Percentiles rank a stretch among this genome's conserved stretches.
phyloP scores from a whole-genome alignment of 2,329 filamentous ascomycete species.

The Cercospora beticola region DNA sequence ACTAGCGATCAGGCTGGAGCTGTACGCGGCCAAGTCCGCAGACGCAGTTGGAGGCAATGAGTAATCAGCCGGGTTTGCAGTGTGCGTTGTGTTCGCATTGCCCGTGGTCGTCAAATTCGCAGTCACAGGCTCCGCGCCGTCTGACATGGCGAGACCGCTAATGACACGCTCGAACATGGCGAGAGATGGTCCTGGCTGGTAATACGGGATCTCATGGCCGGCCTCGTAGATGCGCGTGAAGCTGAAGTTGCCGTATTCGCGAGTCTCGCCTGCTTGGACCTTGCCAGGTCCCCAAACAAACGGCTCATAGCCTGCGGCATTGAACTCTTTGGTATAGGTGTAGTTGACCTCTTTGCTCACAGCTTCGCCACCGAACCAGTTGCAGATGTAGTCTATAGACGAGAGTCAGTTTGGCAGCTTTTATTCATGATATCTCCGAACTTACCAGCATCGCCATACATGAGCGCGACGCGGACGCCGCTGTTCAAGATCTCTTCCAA shows the following conservation, averaged over 20 bases:
- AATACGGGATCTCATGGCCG: constrained; percentile 54
- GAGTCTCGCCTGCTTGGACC: constrained; percentile 53
- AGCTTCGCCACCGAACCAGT: constrained; percentile 45
- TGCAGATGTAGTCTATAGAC: constrained; percentile 46
- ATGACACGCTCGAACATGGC: constrained; percentile 53
- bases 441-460: constrained; percentile 47
- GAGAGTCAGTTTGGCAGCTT: background rate
- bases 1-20: constrained; percentile 16
- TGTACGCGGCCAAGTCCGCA: constrained; percentile 10
- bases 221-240: constrained; percentile 53
- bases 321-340: constrained; percentile 41
- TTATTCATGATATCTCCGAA: background rate
- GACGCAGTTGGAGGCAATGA: constrained; percentile 32
- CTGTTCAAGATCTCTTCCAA: constrained; percentile 46
- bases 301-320: constrained; percentile 46
- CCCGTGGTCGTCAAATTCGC: constrained; percentile 38
- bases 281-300: constrained; percentile 47
- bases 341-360: constrained; percentile 42
- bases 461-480: constrained; percentile 45
- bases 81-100: constrained; percentile 42
- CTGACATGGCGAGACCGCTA: constrained; percentile 50
- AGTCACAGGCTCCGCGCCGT: constrained; percentile 44
- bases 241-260: constrained; percentile 52
- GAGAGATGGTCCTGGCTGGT: constrained; percentile 49
- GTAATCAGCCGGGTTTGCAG: constrained; percentile 33